Conservation (phyloP, 257 asterid genomes). For the Henckelia pumila region DNA sequence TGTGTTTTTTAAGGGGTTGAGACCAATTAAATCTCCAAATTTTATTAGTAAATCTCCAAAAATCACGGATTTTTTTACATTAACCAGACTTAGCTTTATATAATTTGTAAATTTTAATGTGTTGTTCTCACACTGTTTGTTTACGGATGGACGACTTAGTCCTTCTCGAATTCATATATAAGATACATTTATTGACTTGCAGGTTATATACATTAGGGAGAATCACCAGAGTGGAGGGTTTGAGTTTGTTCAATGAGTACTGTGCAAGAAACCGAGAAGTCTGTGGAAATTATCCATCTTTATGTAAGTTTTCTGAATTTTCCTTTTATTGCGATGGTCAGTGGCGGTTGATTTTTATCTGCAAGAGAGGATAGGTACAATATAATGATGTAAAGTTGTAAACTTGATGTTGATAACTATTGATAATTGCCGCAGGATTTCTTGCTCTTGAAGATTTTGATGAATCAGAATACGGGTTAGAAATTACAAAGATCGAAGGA, state of each 20-base stretch:
- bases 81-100: no score
- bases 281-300: slow-evolving; percentile 68
- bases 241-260: slow-evolving; percentile 91
- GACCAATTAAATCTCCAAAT: no score
- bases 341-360: no score
- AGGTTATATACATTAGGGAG: slow-evolving; percentile 77
- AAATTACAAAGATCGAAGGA: slow-evolving; percentile 38
- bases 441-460: slow-evolving; percentile 87
- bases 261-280: no score
- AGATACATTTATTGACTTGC: slow-evolving; percentile 27
- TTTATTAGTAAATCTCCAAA: no score
- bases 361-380: no score
- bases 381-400: neutral
- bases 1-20: no score
- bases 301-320: slow-evolving; percentile 54
- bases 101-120: no score
- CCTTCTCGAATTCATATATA: no score
- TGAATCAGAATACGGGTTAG: slow-evolving; percentile 65
- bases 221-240: slow-evolving; percentile 85
- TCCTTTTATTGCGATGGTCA: neutral
- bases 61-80: no score
- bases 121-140: no score
- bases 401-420: neutral
- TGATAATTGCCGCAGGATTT: slow-evolving; percentile 54
- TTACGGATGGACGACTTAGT: no score